A percentile compares a stretch with the other conserved stretches of the same genome.
Evolutionary conservation across 2,329 filamentous ascomycete genomes (phyloP).

Genomic region (Paraphaeosphaeria minitans): DNA sequence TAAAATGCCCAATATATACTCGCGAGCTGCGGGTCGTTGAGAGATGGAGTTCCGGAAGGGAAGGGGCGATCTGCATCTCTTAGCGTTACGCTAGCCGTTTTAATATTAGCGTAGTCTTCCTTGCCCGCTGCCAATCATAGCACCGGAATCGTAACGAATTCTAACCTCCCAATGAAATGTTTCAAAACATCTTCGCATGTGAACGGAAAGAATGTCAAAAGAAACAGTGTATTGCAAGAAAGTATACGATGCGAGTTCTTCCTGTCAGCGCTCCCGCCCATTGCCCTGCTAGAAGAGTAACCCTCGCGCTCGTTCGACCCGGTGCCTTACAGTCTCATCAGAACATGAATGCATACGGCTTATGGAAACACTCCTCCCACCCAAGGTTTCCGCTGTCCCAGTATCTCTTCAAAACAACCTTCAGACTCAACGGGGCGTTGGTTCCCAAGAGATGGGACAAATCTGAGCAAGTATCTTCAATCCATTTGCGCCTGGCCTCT

Average conservation of each 20-base stretch:
- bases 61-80: background rate
- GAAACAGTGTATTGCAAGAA: too few species aligned
- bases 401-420: slow-evolving; percentile 28
- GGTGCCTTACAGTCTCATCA: slow-evolving; percentile 12
- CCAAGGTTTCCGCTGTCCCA: slow-evolving; percentile 28
- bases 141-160: background rate
- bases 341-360: slow-evolving; percentile 30
- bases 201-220: too few species aligned
- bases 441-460: slow-evolving; percentile 27
- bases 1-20: background rate
- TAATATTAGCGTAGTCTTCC: background rate
- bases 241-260: too few species aligned
- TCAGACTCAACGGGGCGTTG: slow-evolving; percentile 28
- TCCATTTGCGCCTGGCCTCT: slow-evolving; percentile 22
- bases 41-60: background rate
- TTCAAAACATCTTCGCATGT: too few species aligned
- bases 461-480: slow-evolving; percentile 24
- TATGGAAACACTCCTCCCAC: slow-evolving; percentile 39
- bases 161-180: too few species aligned
- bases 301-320: background rate
- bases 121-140: background rate
- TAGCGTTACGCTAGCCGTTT: background rate
- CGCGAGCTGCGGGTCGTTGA: background rate
- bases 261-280: too few species aligned
- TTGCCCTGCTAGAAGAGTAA: background rate